These are phyloP conservation scores for Triangularia setosa DNA, from an alignment of 2,329 filamentous ascomycete species.

Conservation along the genomic window DNA sequence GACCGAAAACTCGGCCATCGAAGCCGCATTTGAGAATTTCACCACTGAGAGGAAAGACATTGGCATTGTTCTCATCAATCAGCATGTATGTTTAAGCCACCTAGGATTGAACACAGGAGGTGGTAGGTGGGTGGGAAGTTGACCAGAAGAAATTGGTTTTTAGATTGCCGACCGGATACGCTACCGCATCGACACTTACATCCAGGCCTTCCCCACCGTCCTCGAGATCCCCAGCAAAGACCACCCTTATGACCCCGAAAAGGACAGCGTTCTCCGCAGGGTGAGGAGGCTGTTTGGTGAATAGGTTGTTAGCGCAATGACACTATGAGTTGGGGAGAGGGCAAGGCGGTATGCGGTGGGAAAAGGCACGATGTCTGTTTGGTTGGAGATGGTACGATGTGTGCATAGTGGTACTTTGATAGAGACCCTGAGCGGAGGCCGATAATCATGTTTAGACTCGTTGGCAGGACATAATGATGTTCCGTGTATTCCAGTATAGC, in stretches of 20 bases:
- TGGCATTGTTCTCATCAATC: slow-evolving; percentile 93
- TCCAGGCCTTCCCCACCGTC: slow-evolving; percentile 90
- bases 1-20: slow-evolving; percentile 84
- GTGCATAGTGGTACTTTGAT: too few relatives aligned
- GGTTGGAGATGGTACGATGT: too few relatives aligned
- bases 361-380: too few relatives aligned
- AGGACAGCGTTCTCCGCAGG: slow-evolving; percentile 92
- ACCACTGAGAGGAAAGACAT: slow-evolving; percentile 92
- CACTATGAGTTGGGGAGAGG: background rate
- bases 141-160: too few relatives aligned
- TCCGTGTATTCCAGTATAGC: background rate
- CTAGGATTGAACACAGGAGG: too few relatives aligned
- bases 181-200: slow-evolving; percentile 84
- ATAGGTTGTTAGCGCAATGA: slow-evolving; percentile 38
- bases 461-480: background rate
- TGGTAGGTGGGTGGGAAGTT: too few relatives aligned
- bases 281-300: slow-evolving; percentile 68
- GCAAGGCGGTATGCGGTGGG: too few relatives aligned
- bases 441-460: background rate
- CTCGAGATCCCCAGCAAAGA: slow-evolving; percentile 98
- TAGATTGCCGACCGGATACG: slow-evolving; percentile 94
- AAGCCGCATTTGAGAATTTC: slow-evolving; percentile 84
- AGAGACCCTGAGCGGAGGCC: background rate
- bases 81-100: slow-evolving; percentile 79
- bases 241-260: slow-evolving; percentile 97